Evolutionary conservation across 768 basidiomycete species (phyloP).

Genomic region (Jaapia argillacea): DNA sequence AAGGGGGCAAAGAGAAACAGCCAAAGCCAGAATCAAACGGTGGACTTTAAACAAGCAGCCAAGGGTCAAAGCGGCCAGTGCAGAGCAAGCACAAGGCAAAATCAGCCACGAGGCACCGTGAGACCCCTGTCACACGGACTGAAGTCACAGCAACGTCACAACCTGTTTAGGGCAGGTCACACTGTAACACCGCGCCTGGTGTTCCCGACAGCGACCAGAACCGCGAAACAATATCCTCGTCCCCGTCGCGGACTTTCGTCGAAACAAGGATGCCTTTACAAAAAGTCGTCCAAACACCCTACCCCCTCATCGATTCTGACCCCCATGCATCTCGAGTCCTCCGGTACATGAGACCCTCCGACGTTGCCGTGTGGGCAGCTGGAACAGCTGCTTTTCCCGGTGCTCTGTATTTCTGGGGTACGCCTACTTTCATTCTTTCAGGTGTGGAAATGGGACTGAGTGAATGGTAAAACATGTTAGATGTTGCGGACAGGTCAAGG

Average conservation of each 20-base stretch:
- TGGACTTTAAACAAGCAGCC: too few species aligned
- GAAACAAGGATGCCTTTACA: slow-evolving; percentile 25
- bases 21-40: too few species aligned
- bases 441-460: background rate
- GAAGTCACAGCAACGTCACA: too few species aligned
- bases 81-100: background rate
- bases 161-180: too few species aligned
- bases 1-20: slow-evolving; percentile 1
- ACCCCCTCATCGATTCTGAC: slow-evolving; percentile 90
- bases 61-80: background rate
- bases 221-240: too few species aligned
- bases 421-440: slow-evolving; percentile 18
- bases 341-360: slow-evolving; percentile 78
- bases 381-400: slow-evolving; percentile 75
- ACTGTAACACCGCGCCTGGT: too few species aligned
- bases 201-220: too few species aligned
- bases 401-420: slow-evolving; percentile 78
- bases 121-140: too few species aligned
- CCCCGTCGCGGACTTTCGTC: slow-evolving; percentile 6
- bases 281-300: slow-evolving; percentile 52
- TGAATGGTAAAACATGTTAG: too few species aligned
- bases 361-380: slow-evolving; percentile 80
- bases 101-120: background rate
- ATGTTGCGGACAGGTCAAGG: slow-evolving; percentile 34
- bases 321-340: slow-evolving; percentile 84